Evolutionary conservation across 176 grass and related monocot species (phyloP).

Genomic region (Chloris gayana): DNA sequence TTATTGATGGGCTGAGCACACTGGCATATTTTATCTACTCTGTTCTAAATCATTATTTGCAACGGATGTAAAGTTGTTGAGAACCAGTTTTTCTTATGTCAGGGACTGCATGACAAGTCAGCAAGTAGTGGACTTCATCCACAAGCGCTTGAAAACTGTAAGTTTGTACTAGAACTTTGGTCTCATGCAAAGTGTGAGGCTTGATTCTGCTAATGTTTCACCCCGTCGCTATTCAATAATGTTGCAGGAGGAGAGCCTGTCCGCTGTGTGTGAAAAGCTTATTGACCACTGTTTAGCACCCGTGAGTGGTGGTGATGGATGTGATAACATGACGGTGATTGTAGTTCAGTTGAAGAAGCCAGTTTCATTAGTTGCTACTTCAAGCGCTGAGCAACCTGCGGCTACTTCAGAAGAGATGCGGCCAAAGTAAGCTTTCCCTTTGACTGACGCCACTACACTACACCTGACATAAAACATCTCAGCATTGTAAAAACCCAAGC

Average conservation of each 20-base stretch:
- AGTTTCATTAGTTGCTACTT: constrained; percentile 13
- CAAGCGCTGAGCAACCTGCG: constrained; percentile 31
- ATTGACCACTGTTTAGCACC: constrained; percentile 80
- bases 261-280: constrained; percentile 70
- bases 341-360: constrained; percentile 84
- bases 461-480: background rate
- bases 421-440: constrained; percentile 43
- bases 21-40: background rate
- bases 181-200: background rate
- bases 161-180: constrained; percentile 5
- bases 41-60: constrained; percentile 5
- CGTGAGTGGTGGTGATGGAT: constrained; percentile 68
- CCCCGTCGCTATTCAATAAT: background rate
- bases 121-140: constrained; percentile 85
- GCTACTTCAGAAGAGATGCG: constrained; percentile 28
- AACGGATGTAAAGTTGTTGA: constrained; percentile 5
- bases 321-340: constrained; percentile 95
- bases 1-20: background rate
- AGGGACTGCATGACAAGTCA: constrained; percentile 99
- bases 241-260: constrained; percentile 67
- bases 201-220: background rate
- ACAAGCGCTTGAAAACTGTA: constrained; percentile 61
- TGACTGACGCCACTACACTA: background rate
- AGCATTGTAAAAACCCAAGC: background rate
- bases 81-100: constrained; percentile 12